phyloP scores from a whole-genome alignment of 805 yeast species.

The Candida incommunis region DNA sequence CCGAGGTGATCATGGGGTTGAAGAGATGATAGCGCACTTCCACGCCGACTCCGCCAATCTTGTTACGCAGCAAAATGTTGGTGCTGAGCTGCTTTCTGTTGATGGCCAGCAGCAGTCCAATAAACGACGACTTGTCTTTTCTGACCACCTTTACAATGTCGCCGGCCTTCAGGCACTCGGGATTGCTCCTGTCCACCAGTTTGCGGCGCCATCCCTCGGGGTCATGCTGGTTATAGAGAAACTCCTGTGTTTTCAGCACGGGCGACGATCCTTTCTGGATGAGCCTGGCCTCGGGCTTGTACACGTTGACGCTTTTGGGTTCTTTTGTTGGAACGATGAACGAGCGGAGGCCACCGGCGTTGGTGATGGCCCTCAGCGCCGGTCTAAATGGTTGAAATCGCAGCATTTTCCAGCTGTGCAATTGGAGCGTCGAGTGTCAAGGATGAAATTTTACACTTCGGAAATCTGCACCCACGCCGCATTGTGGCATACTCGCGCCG shows the following conservation, averaged over 20 bases:
- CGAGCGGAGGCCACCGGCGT: neutral
- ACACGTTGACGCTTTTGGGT: slow-evolving; percentile 20
- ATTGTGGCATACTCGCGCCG: too few species aligned
- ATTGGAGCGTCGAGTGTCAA: neutral
- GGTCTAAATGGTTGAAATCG: neutral
- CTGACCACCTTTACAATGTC: slow-evolving; percentile 70
- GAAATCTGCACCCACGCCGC: too few species aligned
- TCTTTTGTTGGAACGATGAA: slow-evolving; percentile 29
- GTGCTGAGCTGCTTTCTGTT: slow-evolving; percentile 61
- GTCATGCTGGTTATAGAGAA: slow-evolving; percentile 48
- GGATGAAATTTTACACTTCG: neutral
- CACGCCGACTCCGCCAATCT: slow-evolving; percentile 68
- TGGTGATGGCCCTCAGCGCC: neutral
- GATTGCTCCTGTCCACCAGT: slow-evolving; percentile 32
- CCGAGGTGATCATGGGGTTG: slow-evolving; percentile 61
- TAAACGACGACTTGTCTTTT: slow-evolving; percentile 40
- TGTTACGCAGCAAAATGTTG: slow-evolving; percentile 70
- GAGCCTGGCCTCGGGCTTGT: slow-evolving; percentile 19
- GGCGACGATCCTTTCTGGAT: slow-evolving; percentile 20
- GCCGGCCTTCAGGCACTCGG: slow-evolving; percentile 54
- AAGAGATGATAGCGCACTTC: slow-evolving; percentile 71
- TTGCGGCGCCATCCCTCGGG: slow-evolving; percentile 54
- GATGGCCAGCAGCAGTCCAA: slow-evolving; percentile 69
- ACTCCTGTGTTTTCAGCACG: slow-evolving; percentile 32
- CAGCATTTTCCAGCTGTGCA: too few species aligned